phyloP scores from a whole-genome alignment of 768 basidiomycete species.

The Tylopilus sp. region DNA sequence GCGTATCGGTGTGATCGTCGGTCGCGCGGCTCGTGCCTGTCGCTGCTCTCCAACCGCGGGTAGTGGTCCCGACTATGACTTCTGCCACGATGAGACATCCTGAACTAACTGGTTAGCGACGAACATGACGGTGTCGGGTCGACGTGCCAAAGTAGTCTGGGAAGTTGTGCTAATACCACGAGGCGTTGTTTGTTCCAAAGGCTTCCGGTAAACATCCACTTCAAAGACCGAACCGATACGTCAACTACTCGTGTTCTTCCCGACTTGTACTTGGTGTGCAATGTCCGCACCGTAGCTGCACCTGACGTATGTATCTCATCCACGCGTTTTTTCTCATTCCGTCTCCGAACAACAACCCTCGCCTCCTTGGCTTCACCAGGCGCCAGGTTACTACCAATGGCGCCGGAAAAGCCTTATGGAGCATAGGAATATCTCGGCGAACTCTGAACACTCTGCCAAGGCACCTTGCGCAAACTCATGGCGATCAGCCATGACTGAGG shows the following conservation, averaged over 20 bases:
- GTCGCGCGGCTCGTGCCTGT: conserved; percentile 18
- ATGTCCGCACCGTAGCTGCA: conserved; percentile 27
- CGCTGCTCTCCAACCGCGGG: conserved; percentile 11
- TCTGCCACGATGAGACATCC: conserved; percentile 26
- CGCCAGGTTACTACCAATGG: conserved; percentile 3
- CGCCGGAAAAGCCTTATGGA: not conserved
- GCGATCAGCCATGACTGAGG: conserved; percentile 6
- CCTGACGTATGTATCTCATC: conserved; percentile 4
- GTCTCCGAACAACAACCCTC: conserved; percentile 8
- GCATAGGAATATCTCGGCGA: not conserved
- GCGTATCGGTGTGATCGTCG: conserved; percentile 16
- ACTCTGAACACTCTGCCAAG: not conserved
- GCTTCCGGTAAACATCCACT: conserved; percentile 29
- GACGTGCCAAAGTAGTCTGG: no score
- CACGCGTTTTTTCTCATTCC: conserved; percentile 20
- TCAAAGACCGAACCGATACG: conserved; percentile 13
- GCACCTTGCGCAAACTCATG: not conserved
- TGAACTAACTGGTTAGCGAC: no score
- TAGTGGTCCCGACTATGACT: conserved; percentile 19
- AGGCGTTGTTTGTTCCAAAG: conserved; percentile 27
- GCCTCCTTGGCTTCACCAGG: conserved; percentile 4
- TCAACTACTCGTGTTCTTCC: conserved; percentile 7
- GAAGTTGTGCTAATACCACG: not conserved
- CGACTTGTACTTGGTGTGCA: conserved; percentile 17
- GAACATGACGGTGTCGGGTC: no score